A percentile compares a stretch with the other conserved stretches of the same genome.
phyloP scores from a whole-genome alignment of 768 basidiomycete genomes.

The Dendrothele bispora region DNA sequence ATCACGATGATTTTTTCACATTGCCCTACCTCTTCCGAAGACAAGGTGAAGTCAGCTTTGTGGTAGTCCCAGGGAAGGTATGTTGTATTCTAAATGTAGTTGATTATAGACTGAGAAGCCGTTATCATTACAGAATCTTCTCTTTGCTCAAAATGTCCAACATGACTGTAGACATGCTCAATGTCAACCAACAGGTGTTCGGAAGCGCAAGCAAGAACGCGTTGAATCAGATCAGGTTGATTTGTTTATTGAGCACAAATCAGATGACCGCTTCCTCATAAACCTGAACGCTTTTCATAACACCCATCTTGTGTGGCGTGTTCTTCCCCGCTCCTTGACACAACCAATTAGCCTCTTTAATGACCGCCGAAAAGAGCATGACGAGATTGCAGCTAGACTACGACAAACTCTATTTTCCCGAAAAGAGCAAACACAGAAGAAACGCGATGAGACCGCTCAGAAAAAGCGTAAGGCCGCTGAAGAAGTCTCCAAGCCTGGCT shows the following conservation, averaged over 20 bases:
- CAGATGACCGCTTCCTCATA: not conserved
- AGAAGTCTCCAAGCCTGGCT: no score
- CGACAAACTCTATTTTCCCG: no score
- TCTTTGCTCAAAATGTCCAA: not conserved
- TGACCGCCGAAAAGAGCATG: not conserved
- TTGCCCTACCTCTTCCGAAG: no score
- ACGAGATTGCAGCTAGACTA: not conserved
- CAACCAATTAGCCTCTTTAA: not conserved
- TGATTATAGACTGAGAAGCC: no score
- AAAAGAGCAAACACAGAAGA: no score
- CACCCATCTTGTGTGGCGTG: conserved; percentile 1
- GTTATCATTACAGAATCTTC: no score
- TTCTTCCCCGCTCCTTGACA: conserved; percentile 1
- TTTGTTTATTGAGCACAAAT: not conserved
- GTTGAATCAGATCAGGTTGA: not conserved
- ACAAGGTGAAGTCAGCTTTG: no score
- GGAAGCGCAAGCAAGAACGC: not conserved
- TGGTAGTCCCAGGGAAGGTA: no score
- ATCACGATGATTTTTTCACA: no score
- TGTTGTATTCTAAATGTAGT: no score
- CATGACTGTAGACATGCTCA: not conserved
- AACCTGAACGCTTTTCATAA: conserved; percentile 2
- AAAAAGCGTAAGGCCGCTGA: no score
- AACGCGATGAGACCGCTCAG: no score
- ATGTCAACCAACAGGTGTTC: not conserved